Percentiles rank a stretch among this genome's conserved stretches.
These are phyloP conservation scores for Pleurotus giganteus DNA, from an alignment of 768 basidiomycete species.

Conservation along the genomic window DNA sequence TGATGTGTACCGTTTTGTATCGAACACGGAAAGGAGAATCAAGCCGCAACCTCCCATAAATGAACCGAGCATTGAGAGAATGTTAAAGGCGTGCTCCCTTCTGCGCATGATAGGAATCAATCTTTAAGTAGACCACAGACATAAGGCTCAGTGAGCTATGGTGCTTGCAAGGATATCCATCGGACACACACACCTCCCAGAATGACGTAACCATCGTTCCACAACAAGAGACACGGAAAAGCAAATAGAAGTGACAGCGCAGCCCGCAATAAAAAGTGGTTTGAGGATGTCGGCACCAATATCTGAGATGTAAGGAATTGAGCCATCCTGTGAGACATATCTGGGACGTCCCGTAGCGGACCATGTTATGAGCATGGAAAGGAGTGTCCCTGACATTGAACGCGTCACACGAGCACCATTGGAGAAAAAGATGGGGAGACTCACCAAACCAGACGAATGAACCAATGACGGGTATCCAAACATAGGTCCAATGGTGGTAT, in stretches of 20 bases:
- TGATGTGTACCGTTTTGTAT: slow-evolving; percentile 52
- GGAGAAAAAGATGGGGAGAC: slow-evolving; percentile 16
- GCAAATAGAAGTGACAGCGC: slow-evolving; percentile 56
- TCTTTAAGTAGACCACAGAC: slow-evolving; percentile 30
- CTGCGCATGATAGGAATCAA: slow-evolving; percentile 58
- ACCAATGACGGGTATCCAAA: slow-evolving; percentile 60
- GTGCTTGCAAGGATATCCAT: background rate
- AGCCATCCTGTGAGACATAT: slow-evolving; percentile 53
- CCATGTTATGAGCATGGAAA: slow-evolving; percentile 74
- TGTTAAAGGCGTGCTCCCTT: slow-evolving; percentile 52
- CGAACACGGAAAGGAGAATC: slow-evolving; percentile 68
- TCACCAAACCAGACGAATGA: slow-evolving; percentile 66
- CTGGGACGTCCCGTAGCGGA: slow-evolving; percentile 59
- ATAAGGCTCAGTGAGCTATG: background rate
- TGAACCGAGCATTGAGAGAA: slow-evolving; percentile 59
- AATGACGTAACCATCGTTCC: slow-evolving; percentile 65
- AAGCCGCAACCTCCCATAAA: slow-evolving; percentile 64
- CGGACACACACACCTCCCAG: slow-evolving; percentile 45
- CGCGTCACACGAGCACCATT: background rate
- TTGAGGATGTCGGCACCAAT: slow-evolving; percentile 73
- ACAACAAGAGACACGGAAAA: slow-evolving; percentile 60
- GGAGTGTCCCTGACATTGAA: slow-evolving; percentile 44
- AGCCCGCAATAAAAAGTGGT: slow-evolving; percentile 70
- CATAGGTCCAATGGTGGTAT: slow-evolving; percentile 54
- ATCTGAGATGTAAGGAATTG: slow-evolving; percentile 76